Evolutionary conservation across 2,329 filamentous ascomycete genomes (phyloP), one percentile per base, ranked within the genome.

Genomic region (Rosellinia necatrix): DNA sequence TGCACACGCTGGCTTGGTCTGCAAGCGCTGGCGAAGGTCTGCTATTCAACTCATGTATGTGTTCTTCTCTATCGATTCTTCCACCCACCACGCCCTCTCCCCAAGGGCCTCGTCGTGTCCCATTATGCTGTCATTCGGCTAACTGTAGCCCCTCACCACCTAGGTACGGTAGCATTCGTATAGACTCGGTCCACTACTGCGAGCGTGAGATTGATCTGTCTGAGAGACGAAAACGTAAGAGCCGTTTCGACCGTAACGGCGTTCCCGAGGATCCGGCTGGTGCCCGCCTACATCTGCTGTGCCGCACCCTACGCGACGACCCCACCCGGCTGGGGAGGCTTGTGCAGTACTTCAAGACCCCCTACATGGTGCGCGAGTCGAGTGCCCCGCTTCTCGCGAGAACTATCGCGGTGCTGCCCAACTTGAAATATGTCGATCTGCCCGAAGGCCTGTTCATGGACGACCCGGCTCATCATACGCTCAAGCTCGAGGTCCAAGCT

Each of bases 151-250:
- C 51, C 13, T 32, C 52, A 41, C 19, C 41, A 12, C 12, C 30
- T 66, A 96, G 91, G 64, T 96, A 96, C 72, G 87, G 88, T 67
- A 92, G 91, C 77, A 87, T 97, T 63, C 90, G 92, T 57, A 94
- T 97, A 71, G 93, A 97, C 71, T 84, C 90, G 15, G 92, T 97
- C 27, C 93, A 97, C 75, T 97, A 96, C 76, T 97, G 93, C 78
- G 86, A 89, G 62, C 88, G 90, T 66, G 93, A 97, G 74, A 87
- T 90, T 56, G 79, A 89, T 65, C 83, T 96, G 30, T 84, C 90
- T 49, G 90, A 93, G 65, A 86, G 84, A 71, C 88, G 92, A 60
- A 91, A 90, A 71, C 86, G 86, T 60, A 83, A 83, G 56, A 87
- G 86, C 30, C 84, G 86, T 67, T 88, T 91, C 71, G 82, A 90